Conservation (phyloP, 345 rosid genomes). For the Laguncularia racemosa region DNA sequence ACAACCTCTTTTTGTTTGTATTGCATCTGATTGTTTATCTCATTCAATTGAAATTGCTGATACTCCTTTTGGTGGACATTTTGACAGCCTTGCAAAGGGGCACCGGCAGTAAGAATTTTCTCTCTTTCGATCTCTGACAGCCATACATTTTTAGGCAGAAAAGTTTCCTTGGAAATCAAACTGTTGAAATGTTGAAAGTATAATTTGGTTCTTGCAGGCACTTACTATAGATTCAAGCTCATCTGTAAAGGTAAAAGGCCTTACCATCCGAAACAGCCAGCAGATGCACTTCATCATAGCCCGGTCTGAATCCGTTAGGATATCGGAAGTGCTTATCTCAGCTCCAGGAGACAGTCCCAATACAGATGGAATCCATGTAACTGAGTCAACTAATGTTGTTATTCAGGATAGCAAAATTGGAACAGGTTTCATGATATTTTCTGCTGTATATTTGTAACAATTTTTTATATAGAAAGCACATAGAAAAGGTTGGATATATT, state of each 20-base stretch:
- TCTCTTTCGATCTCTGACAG: background rate
- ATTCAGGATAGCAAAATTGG: conserved; percentile 88
- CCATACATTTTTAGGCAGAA: background rate
- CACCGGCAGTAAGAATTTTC: conserved; percentile 61
- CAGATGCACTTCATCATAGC: conserved; percentile 90
- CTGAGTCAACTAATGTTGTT: conserved; percentile 63
- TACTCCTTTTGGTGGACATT: conserved; percentile 17
- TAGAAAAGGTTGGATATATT: background rate
- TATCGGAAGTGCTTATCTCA: conserved; percentile 58
- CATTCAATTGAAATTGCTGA: background rate
- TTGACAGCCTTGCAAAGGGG: conserved; percentile 85
- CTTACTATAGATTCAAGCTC: conserved; percentile 92
- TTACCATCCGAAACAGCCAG: conserved; percentile 87
- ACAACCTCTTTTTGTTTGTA: conserved; percentile 11
- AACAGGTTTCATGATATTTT: conserved; percentile 52
- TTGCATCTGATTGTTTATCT: background rate
- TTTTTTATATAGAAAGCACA: no score
- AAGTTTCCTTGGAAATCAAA: background rate
- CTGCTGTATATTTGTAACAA: background rate
- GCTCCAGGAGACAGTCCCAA: conserved; percentile 94
- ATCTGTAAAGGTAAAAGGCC: conserved; percentile 54
- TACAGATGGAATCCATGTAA: conserved; percentile 93
- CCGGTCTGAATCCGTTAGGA: conserved; percentile 47
- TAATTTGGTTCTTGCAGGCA: conserved; percentile 42
- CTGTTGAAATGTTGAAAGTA: conserved; percentile 5